Conservation (phyloP, 73 alveolate genomes). For the Breviolum minutum region DNA sequence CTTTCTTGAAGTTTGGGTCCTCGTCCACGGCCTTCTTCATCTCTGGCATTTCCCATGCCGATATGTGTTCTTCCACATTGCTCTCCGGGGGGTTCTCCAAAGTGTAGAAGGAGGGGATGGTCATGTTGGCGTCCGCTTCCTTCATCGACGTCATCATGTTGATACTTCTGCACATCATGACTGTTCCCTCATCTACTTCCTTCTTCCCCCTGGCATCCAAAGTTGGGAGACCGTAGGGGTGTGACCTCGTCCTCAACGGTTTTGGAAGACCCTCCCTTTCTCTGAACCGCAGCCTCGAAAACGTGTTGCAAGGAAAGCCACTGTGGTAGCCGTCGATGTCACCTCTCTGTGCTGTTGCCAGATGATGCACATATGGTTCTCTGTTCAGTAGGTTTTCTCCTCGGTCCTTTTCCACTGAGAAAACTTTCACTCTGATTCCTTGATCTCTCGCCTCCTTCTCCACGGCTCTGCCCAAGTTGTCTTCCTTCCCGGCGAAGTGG, state of each 20-base stretch:
- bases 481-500: too few relatives aligned
- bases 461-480: neutral
- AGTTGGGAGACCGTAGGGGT: neutral
- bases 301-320: constrained; percentile 1
- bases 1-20: neutral
- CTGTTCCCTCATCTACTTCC: neutral
- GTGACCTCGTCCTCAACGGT: neutral
- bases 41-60: constrained; percentile 17
- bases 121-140: neutral
- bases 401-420: neutral
- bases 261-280: neutral
- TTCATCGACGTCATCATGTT: neutral
- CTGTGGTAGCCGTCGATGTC: neutral
- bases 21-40: neutral
- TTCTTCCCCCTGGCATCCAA: neutral
- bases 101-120: neutral
- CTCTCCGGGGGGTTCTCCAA: neutral
- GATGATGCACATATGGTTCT: neutral
- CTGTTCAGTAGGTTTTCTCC: neutral
- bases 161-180: neutral
- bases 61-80: neutral
- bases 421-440: neutral
- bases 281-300: neutral
- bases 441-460: neutral
- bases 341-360: neutral